A percentile compares a stretch with the other conserved stretches of the same genome.
Conservation (phyloP, 495 filamentous ascomycete species). For the Hyphodiscus hymeniophilus region DNA sequence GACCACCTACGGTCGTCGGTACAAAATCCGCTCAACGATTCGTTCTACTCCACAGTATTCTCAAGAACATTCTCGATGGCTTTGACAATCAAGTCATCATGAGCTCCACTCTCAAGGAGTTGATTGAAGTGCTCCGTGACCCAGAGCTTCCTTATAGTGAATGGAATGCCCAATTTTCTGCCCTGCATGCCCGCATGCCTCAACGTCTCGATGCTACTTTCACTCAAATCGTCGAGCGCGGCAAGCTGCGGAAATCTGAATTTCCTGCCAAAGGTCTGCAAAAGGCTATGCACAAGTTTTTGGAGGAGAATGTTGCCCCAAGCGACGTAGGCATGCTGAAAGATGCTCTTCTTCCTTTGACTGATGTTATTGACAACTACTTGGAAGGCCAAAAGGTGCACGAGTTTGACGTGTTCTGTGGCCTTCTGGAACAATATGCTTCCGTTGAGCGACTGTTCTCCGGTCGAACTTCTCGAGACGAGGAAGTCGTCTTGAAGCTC, state of each 20-base stretch:
- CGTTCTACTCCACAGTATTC: conserved; percentile 61
- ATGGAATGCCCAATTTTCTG: conserved; percentile 90
- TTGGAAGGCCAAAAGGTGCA: conserved; percentile 82
- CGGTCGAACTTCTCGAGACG: conserved; percentile 73
- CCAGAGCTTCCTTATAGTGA: conserved; percentile 91
- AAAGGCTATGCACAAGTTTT: conserved; percentile 77
- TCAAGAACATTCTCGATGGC: conserved; percentile 83
- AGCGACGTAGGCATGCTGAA: conserved; percentile 61
- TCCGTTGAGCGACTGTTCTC: conserved; percentile 83
- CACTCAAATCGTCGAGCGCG: conserved; percentile 75
- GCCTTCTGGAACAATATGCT: conserved; percentile 70
- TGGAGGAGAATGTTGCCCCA: conserved; percentile 74
- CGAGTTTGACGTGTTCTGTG: conserved; percentile 76
- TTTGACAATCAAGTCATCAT: conserved; percentile 98
- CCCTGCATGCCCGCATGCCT: conserved; percentile 92
- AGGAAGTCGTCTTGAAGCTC: conserved; percentile 89
- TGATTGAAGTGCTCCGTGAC: conserved; percentile 83
- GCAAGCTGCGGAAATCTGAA: conserved; percentile 65
- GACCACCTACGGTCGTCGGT: conserved; percentile 76
- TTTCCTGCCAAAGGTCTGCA: conserved; percentile 86
- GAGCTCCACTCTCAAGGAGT: conserved; percentile 76
- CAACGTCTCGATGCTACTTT: conserved; percentile 79
- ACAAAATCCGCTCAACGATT: conserved; percentile 91
- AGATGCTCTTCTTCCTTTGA: conserved; percentile 66
- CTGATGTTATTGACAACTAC: conserved; percentile 75